Evolutionary conservation across 179 eudicot species (phyloP).

Genomic region (Heliamphora ciliata): DNA sequence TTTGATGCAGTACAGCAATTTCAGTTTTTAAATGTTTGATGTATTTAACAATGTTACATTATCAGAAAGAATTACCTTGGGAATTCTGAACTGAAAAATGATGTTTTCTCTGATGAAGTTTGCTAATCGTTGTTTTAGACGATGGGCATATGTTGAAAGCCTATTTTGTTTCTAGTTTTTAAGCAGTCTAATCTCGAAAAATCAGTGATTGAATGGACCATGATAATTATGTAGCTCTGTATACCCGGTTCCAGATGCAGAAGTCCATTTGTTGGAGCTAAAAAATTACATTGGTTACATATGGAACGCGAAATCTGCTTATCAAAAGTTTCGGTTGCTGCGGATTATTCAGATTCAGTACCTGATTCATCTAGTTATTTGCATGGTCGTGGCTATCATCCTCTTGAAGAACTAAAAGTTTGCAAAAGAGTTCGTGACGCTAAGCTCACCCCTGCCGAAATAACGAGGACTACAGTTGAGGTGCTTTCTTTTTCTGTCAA

Average conservation of each 20-base stretch:
- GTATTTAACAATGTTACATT: not conserved
- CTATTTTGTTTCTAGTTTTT: too few species aligned
- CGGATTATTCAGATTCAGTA: slow-evolving; percentile 47
- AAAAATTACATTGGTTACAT: slow-evolving; percentile 25
- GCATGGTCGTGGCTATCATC: slow-evolving; percentile 39
- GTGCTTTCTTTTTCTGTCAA: slow-evolving; percentile 17
- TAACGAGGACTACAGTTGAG: slow-evolving; percentile 50
- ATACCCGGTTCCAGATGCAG: slow-evolving; percentile 24
- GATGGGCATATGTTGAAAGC: too few species aligned
- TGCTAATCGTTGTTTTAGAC: too few species aligned
- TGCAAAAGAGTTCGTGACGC: slow-evolving; percentile 26
- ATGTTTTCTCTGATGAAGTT: too few species aligned
- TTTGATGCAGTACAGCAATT: not conserved
- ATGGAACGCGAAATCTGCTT: slow-evolving; percentile 24
- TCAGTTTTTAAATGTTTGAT: not conserved
- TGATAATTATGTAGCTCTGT: slow-evolving; percentile 1
- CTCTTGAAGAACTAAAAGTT: slow-evolving; percentile 45
- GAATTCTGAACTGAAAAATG: too few species aligned
- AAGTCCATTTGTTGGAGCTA: slow-evolving; percentile 27
- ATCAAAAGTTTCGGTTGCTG: slow-evolving; percentile 40
- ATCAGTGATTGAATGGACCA: too few species aligned
- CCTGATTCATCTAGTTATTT: slow-evolving; percentile 35
- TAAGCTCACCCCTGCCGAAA: slow-evolving; percentile 36
- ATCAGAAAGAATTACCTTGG: too few species aligned
- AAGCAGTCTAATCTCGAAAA: too few species aligned